These are phyloP conservation scores for Trichophyton rubrum DNA, from an alignment of 2,329 filamentous ascomycete species.

Conservation along the genomic window DNA sequence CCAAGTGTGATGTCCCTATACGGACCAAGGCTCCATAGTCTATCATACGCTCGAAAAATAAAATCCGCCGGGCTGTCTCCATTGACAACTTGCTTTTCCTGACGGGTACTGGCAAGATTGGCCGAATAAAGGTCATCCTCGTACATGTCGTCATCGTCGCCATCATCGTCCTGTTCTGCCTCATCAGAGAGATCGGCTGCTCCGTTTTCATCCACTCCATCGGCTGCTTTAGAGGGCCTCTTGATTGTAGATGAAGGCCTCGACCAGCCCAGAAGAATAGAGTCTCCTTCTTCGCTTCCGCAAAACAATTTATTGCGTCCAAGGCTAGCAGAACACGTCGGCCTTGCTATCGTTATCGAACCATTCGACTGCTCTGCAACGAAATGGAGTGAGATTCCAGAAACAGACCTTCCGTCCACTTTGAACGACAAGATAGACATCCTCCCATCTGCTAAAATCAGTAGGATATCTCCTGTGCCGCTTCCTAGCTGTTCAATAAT, in stretches of 20 bases:
- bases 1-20: constrained; percentile 65
- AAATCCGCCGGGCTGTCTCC: constrained; percentile 41
- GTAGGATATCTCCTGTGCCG: constrained; percentile 70
- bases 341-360: constrained; percentile 45
- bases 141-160: constrained; percentile 51
- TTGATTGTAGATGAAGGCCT: constrained; percentile 49
- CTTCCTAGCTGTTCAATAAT: constrained; percentile 62
- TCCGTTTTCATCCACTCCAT: constrained; percentile 18
- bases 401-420: constrained; percentile 82
- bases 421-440: constrained; percentile 68
- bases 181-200: constrained; percentile 46
- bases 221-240: constrained; percentile 42
- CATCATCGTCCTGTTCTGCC: constrained; percentile 42
- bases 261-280: constrained; percentile 67
- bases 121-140: constrained; percentile 40
- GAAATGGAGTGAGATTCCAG: constrained; percentile 61
- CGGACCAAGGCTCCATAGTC: constrained; percentile 63
- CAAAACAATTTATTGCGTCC: constrained; percentile 62
- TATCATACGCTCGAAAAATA: constrained; percentile 64
- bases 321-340: constrained; percentile 58
- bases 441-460: constrained; percentile 63
- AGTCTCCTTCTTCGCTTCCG: constrained; percentile 74
- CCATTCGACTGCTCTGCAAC: constrained; percentile 54
- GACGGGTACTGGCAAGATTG: constrained; percentile 9
- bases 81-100: constrained; percentile 15